Percentiles rank a stretch among this genome's conserved stretches.
These are phyloP conservation scores for Cryptosporidium meleagridis DNA, from an alignment of 169 alveolate genomes.

Conservation along the genomic window DNA sequence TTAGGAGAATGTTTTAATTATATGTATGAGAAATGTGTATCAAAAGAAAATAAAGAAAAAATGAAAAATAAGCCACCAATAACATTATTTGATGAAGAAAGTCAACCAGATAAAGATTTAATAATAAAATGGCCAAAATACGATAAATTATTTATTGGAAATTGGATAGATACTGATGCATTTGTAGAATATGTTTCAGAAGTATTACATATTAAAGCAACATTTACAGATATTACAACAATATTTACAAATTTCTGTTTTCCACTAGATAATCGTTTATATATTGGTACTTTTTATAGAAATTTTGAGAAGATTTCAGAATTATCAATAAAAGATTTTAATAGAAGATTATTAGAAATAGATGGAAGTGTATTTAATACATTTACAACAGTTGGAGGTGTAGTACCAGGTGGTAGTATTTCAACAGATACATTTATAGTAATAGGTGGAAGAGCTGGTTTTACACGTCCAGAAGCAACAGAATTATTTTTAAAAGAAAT, in stretches of 20 bases:
- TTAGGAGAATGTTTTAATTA: slow-evolving; percentile 31
- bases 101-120: slow-evolving; percentile 34
- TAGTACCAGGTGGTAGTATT: slow-evolving; percentile 57
- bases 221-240: slow-evolving; percentile 34
- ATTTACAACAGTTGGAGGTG: slow-evolving; percentile 44
- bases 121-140: slow-evolving; percentile 55
- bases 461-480: slow-evolving; percentile 56
- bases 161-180: slow-evolving; percentile 62
- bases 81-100: slow-evolving; percentile 26
- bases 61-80: slow-evolving; percentile 20
- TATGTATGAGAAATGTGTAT: slow-evolving; percentile 31
- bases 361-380: slow-evolving; percentile 52
- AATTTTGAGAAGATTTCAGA: slow-evolving; percentile 50
- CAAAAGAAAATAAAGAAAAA: slow-evolving; percentile 25
- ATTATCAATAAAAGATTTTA: slow-evolving; percentile 30
- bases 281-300: slow-evolving; percentile 66
- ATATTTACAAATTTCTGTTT: slow-evolving; percentile 14
- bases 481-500: slow-evolving; percentile 36
- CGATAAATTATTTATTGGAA: slow-evolving; percentile 49
- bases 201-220: slow-evolving; percentile 47
- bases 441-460: slow-evolving; percentile 65
- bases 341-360: slow-evolving; percentile 39
- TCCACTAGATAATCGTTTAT: slow-evolving; percentile 29
- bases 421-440: slow-evolving; percentile 57
- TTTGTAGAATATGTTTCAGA: slow-evolving; percentile 67